Conservation (phyloP, 2,329 filamentous ascomycete species). For the Penicillium sp. region DNA sequence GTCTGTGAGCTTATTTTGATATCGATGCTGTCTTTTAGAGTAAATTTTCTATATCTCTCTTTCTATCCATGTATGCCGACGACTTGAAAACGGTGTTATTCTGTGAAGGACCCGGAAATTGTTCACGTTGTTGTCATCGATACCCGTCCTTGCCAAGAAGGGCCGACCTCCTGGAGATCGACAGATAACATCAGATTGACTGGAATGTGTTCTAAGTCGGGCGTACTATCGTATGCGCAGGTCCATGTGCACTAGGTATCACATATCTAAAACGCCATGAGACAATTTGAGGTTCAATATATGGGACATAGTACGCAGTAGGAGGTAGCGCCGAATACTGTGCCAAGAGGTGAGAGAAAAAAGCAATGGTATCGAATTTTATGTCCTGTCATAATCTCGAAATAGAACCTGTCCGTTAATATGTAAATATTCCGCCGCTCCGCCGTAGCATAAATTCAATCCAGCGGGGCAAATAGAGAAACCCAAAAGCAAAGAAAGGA, state of each 20-base stretch:
- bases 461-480: neutral
- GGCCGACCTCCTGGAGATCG: constrained; percentile 7
- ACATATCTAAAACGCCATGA: neutral
- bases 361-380: neutral
- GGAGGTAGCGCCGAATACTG: neutral
- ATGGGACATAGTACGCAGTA: neutral
- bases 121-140: no score
- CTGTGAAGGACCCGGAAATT: no score
- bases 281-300: neutral
- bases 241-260: neutral
- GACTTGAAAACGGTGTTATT: neutral
- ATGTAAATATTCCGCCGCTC: neutral
- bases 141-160: constrained; percentile 1
- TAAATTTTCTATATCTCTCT: neutral
- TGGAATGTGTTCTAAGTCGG: constrained; percentile 11
- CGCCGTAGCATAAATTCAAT: neutral
- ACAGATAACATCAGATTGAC: constrained; percentile 2
- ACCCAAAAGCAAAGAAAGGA: neutral
- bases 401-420: neutral
- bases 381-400: constrained; percentile 3
- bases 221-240: neutral
- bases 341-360: neutral
- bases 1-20: neutral
- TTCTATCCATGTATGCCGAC: no score
- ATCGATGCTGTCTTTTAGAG: neutral